Evolutionary conservation across 2,329 filamentous ascomycete genomes (phyloP), one percentile per base, ranked within the genome.

Genomic region (Fusarium sp.): DNA sequence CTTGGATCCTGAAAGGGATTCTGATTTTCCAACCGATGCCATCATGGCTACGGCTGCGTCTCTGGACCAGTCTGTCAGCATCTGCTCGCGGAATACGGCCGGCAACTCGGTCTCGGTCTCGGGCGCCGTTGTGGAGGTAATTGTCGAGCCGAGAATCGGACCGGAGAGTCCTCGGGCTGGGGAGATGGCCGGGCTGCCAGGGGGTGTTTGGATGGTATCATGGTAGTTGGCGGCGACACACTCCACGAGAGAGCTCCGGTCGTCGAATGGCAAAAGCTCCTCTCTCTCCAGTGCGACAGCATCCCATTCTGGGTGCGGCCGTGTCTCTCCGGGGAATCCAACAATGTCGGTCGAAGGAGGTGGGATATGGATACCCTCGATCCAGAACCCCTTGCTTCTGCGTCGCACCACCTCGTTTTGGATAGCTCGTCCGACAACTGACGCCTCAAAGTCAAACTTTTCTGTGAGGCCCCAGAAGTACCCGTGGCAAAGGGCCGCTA

Each of bases 401-500:
- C 96, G 90, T 60, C 93, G 89, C 13, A 89, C 86, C 67, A 98
- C 93, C 81, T 98, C 95, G 67, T 90, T 91, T 64, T 92, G 89
- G 37, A 98, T 91, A 9, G 91, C 91, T 62, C 88, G 88, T 9
- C 94, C 95, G 20, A 94, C 88, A 0, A 88, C 86, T 0, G 93
- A 92, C 8, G 87, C 87, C 64, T 95, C 92, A 71, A 97, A 92
- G 54, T 94, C 90, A 72, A 98, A 95, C 65, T 90, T 92, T 68
- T 95, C 92, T 6, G 90, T 91, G 70, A 98, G 81, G 1, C 91
- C 89, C 92, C 94, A 96, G 68, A 98, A 91, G 82, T 98, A 98
- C 10, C 95, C 95, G 79, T 97, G 94, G 60, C 96, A 94, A 66
- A 98, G 85, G 79, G 93, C 95, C 33, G 94, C 95, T 50, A 97